Evolutionary conservation across 129 eudicot genomes (phyloP), one percentile per base, ranked within the genome.

Genomic region (Calendula officinalis): DNA sequence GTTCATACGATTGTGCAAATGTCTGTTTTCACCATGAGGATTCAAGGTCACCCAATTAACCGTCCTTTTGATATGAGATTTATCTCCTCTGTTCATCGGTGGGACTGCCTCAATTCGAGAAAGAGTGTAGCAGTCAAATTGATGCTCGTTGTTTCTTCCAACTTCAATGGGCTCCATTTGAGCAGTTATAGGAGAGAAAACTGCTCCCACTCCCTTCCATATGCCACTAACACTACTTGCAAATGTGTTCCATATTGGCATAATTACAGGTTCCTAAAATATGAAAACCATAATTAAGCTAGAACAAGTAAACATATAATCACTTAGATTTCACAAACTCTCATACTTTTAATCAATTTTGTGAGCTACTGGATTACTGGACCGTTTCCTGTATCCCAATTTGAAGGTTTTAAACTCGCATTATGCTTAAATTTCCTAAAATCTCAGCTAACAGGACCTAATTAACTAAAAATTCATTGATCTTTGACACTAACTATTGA

Each of bases 181-280:
- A 67, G 97, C 97, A 9, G 95, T 94, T 68, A 82, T 86, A 41
- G 97, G 94, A 45, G 99, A 94, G 72, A 89, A 94, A 33, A 94
- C 95, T 30, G 97, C 99, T 81, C 99, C 99, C 34, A 81, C 90
- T 77, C 99, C 99, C 70, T 89, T 94, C 99, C 99, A 94, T 76
- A 94, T 83, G 36, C 99, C 99, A 59, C 95, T 94, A 59, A 94
- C 78, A 73, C 97, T 94, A 72, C 97, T 94, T 39, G 82, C 70
- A 76, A 94, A 94, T 49, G 97, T 94, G 74, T 76, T 74, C 99
- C 99, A 94, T 67, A 76, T 48, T 27, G 99, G 99, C 41, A 80
- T 78, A 69, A 94, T 83, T 12, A 94, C 99, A 15, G 99, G 99
- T 76, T 94, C 99, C 99, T 94, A 74, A 64, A 67, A 60, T 6